phyloP scores from a whole-genome alignment of 768 basidiomycete genomes.

The Leccinum truebloodii region DNA sequence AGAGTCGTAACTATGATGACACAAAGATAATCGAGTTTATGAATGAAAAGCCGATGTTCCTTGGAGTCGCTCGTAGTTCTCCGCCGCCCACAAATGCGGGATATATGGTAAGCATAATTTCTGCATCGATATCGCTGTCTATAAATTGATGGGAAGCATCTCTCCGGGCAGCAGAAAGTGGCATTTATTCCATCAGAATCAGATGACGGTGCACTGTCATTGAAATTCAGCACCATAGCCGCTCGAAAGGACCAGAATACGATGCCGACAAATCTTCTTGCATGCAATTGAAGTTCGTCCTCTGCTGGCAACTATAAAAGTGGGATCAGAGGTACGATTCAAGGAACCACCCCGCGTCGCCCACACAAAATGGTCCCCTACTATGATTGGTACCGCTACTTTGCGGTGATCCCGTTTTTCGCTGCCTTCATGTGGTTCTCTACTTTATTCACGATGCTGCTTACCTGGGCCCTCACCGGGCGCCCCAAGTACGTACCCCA shows the following conservation, averaged over 20 bases:
- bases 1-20: neutral
- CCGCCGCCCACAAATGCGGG: no score
- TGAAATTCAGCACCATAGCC: neutral
- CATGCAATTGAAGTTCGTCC: neutral
- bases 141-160: neutral
- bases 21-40: neutral
- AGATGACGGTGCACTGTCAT: neutral
- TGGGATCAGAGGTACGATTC: neutral
- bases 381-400: constrained; percentile 48
- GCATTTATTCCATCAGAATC: neutral
- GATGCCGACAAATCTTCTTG: neutral
- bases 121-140: neutral
- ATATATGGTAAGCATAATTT: neutral
- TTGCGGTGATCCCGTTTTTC: constrained; percentile 66
- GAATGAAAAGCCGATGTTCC: neutral
- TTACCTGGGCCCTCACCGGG: constrained; percentile 70
- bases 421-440: constrained; percentile 68
- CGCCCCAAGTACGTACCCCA: constrained; percentile 50
- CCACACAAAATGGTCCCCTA: constrained; percentile 17
- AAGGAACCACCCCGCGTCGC: no score
- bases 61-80: neutral
- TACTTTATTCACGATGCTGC: constrained; percentile 68
- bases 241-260: neutral
- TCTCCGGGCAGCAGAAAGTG: neutral
- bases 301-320: constrained; percentile 10